phyloP scores from a whole-genome alignment of 129 eudicot species.

The Cynara cardunculus region DNA sequence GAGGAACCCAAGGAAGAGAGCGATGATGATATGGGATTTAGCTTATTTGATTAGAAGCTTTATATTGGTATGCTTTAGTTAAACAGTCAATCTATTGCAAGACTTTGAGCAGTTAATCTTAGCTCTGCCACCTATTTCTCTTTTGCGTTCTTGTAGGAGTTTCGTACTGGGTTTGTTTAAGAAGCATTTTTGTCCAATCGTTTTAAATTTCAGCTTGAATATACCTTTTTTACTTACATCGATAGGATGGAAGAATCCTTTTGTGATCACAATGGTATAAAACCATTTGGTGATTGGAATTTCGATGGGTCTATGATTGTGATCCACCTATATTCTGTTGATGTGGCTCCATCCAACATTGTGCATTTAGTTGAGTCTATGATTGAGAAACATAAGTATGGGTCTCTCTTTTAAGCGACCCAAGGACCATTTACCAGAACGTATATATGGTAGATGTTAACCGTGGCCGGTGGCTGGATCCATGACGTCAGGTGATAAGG shows the following conservation, averaged over 20 bases:
- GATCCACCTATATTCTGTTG: too few species aligned
- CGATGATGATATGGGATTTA: constrained; percentile 36
- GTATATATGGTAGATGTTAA: too few species aligned
- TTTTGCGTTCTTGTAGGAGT: neutral
- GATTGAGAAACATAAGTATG: too few species aligned
- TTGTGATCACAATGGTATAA: neutral
- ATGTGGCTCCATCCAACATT: neutral
- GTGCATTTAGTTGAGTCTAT: too few species aligned
- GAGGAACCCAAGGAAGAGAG: constrained; percentile 41
- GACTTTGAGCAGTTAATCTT: constrained; percentile 16
- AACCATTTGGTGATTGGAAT: neutral
- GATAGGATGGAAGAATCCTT: neutral
- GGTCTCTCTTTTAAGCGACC: neutral
- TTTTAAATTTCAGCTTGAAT: neutral
- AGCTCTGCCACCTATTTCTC: neutral
- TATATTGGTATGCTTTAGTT: constrained; percentile 3
- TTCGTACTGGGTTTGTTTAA: neutral
- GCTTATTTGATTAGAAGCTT: constrained; percentile 30
- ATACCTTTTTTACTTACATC: too few species aligned
- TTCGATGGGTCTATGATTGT: too few species aligned
- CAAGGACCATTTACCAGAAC: too few species aligned
- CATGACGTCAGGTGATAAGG: too few species aligned
- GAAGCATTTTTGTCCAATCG: constrained; percentile 5
- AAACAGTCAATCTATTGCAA: neutral
- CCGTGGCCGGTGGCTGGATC: too few species aligned